phyloP scores from a whole-genome alignment of 139 green algal genomes.

The Trebouxia sp. region DNA sequence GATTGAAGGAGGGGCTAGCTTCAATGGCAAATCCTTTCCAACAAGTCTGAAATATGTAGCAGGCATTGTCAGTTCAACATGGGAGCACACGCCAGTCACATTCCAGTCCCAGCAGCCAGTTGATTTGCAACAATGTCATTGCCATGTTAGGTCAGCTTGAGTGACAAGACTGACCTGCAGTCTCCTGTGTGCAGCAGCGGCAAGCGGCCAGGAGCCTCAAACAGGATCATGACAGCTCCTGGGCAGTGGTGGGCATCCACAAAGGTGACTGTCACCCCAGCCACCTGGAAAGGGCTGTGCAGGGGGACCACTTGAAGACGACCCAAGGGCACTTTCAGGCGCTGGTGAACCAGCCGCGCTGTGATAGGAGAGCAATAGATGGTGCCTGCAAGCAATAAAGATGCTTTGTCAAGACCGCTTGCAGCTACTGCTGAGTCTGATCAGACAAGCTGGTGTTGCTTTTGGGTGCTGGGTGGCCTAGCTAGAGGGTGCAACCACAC shows the following conservation, averaged over 20 bases:
- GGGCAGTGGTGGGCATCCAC: conserved; percentile 96
- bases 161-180: conserved; percentile 57
- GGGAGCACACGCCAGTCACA: too few relatives aligned
- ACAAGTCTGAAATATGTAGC: too few relatives aligned
- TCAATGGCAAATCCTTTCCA: too few relatives aligned
- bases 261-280: conserved; percentile 77
- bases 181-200: conserved; percentile 93
- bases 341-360: conserved; percentile 58
- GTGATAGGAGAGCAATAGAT: conserved; percentile 73
- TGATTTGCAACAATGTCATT: too few relatives aligned
- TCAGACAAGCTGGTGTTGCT: too few relatives aligned
- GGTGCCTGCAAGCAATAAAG: not conserved
- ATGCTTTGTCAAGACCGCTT: not conserved
- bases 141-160: too few relatives aligned
- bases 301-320: conserved; percentile 42
- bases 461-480: too few relatives aligned
- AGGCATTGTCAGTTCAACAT: too few relatives aligned
- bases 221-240: conserved; percentile 60
- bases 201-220: conserved; percentile 49
- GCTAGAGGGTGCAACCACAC: too few relatives aligned
- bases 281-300: conserved; percentile 49
- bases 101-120: too few relatives aligned
- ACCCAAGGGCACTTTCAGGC: conserved; percentile 54
- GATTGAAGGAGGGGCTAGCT: too few relatives aligned
- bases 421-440: too few relatives aligned